These are phyloP conservation scores for Extremus antarcticus DNA, from an alignment of 495 filamentous ascomycete species.

Conservation along the genomic window DNA sequence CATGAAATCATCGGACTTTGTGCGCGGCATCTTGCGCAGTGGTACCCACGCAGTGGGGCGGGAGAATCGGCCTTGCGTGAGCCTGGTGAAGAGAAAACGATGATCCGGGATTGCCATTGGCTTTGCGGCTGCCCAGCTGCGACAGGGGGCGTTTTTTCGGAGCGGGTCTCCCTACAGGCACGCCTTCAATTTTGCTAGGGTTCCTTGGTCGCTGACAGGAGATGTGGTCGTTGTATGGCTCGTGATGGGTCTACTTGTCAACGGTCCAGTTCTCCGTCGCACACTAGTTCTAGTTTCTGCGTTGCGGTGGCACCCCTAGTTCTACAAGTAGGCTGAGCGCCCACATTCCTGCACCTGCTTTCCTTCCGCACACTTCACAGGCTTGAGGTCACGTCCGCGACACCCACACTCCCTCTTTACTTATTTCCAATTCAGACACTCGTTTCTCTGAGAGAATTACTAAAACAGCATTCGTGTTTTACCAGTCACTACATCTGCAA, in stretches of 20 bases:
- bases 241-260: not conserved
- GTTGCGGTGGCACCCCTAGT: not conserved
- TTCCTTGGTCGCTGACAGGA: too few species aligned
- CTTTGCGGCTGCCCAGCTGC: not conserved
- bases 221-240: not conserved
- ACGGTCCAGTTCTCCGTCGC: not conserved
- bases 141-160: not conserved
- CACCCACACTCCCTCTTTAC: not conserved
- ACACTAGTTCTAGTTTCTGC: too few species aligned
- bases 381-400: conserved; percentile 5
- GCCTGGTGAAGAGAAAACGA: not conserved
- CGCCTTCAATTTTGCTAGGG: not conserved
- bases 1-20: not conserved
- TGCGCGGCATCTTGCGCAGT: not conserved
- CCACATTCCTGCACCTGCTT: not conserved
- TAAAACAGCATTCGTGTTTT: too few species aligned
- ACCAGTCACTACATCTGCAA: not conserved
- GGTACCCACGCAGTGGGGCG: not conserved
- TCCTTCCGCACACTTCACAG: conserved; percentile 11
- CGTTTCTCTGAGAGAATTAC: not conserved
- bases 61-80: not conserved
- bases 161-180: too few species aligned
- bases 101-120: not conserved
- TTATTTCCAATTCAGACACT: conserved; percentile 2
- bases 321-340: not conserved